phyloP scores from a whole-genome alignment of 306 rosid species.

The Clitoria ternatea region DNA sequence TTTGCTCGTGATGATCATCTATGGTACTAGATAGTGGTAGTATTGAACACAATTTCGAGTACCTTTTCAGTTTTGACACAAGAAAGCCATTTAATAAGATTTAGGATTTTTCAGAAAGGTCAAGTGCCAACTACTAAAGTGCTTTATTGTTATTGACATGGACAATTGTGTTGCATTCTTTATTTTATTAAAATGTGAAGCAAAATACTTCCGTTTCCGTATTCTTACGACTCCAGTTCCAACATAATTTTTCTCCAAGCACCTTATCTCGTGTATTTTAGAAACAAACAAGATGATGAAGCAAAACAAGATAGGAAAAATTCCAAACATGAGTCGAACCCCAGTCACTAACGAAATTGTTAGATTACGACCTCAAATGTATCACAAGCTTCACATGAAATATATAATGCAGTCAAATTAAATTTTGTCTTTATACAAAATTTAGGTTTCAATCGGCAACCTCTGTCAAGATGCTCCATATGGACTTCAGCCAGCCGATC shows the following conservation, averaged over 20 bases:
- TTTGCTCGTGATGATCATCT: too few relatives aligned
- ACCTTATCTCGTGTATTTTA: background rate
- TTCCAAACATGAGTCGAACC: background rate
- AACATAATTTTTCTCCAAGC: background rate
- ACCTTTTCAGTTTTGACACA: too few relatives aligned
- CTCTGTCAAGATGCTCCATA: constrained; percentile 66
- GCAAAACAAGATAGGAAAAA: background rate
- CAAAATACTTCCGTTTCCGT: background rate
- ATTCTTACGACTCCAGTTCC: background rate
- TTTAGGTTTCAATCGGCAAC: constrained; percentile 62
- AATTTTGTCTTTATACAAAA: constrained; percentile 64
- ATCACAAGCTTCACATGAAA: constrained; percentile 58
- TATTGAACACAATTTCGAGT: too few relatives aligned
- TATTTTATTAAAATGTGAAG: background rate
- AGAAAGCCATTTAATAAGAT: too few relatives aligned
- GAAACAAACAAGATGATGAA: constrained; percentile 14
- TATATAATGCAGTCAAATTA: constrained; percentile 69
- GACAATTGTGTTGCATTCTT: background rate
- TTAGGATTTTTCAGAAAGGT: background rate
- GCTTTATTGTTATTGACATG: background rate
- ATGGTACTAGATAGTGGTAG: too few relatives aligned
- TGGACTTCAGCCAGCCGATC: constrained; percentile 69
- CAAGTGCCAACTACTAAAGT: background rate
- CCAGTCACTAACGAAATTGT: background rate
- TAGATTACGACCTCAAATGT: constrained; percentile 72